phyloP scores from a whole-genome alignment of 164 flowering plant genomes.

The Cinnamomum micranthum region DNA sequence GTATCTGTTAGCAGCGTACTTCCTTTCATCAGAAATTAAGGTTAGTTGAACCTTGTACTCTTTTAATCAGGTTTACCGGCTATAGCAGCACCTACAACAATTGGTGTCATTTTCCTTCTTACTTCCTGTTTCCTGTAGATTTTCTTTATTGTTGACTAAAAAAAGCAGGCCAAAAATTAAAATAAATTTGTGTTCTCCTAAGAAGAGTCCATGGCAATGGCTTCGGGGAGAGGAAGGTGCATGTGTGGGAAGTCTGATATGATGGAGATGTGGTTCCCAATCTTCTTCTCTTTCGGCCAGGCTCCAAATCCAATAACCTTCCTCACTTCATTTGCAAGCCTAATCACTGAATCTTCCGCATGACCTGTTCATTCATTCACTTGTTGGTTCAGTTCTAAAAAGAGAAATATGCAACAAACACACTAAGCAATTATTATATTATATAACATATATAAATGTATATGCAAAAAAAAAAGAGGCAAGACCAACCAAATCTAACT shows the following conservation, averaged over 20 bases:
- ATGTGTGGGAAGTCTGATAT: slow-evolving; percentile 39
- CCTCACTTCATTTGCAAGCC: slow-evolving; percentile 91
- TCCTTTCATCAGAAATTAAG: too few species aligned
- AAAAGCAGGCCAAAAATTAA: too few species aligned
- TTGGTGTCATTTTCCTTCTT: too few species aligned
- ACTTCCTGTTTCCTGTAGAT: too few species aligned
- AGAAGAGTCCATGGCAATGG: slow-evolving; percentile 53
- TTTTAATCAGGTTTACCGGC: too few species aligned
- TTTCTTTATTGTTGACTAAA: too few species aligned
- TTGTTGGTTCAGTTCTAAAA: background rate
- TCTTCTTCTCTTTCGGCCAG: slow-evolving; percentile 26
- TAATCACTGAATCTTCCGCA: slow-evolving; percentile 72
- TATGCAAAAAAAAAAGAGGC: too few species aligned
- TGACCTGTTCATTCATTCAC: slow-evolving; percentile 46
- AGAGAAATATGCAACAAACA: background rate
- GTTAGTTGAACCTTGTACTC: too few species aligned
- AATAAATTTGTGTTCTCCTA: background rate
- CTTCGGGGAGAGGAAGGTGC: slow-evolving; percentile 47
- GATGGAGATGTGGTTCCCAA: slow-evolving; percentile 27
- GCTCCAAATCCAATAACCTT: slow-evolving; percentile 44
- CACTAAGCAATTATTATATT: background rate
- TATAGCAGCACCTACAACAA: too few species aligned
- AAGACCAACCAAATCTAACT: too few species aligned
- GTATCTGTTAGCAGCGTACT: too few species aligned
- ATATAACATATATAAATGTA: too few species aligned